Evolutionary conservation across 192 early-diverging fungal genomes (phyloP), one percentile per base, ranked within the genome.

Genomic region (Entomortierella parvispora): DNA sequence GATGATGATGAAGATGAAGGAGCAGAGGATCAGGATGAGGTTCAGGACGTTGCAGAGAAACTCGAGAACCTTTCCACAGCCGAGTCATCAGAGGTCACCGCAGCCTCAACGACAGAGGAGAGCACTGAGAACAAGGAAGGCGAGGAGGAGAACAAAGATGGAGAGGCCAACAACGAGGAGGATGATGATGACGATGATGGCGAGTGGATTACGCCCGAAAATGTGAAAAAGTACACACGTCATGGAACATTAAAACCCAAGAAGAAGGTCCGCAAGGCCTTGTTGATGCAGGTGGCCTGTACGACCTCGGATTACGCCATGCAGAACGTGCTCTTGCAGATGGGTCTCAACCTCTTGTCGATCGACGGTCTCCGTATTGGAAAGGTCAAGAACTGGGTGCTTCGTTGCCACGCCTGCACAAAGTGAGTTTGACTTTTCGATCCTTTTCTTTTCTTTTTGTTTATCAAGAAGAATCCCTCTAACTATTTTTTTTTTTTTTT

Each of bases 281-380:
- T 60, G n/a, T 40, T 70, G 46, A 83, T 94, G 64, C 70, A 85
- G n/a, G 95, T 96, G 5, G 96, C 92, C 18, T 97, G 96, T 76
- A 92, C 94, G 43, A 95, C 96, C 0, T 79, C 85, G 12, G 96
- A 98, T 84, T 98, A 95, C 71, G 95, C 96, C 28, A 95, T 97
- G 93, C 95, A 98, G 85, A 99, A 99, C 80, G 93, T 98, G 17
- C 71, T 97, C 42, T 80, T 99, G 55, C 95, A 97, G 81, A 97
- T 98, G 93, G 88, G 90, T 20, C 85, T 99, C 66, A 85, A 87
- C 49, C 85, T 99, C 42, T 78, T 97, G 10, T 92, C 92, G 5
- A 80, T 92, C 12, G 95, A 97, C 69, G 97, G 97, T 51, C 69
- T 93, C 9, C 69, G 84, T 17, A 91, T 99, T 47, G 86, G 59